Base-by-base conservation (phyloP, 345 rosid genomes). In the Physaria fendleri region DNA sequence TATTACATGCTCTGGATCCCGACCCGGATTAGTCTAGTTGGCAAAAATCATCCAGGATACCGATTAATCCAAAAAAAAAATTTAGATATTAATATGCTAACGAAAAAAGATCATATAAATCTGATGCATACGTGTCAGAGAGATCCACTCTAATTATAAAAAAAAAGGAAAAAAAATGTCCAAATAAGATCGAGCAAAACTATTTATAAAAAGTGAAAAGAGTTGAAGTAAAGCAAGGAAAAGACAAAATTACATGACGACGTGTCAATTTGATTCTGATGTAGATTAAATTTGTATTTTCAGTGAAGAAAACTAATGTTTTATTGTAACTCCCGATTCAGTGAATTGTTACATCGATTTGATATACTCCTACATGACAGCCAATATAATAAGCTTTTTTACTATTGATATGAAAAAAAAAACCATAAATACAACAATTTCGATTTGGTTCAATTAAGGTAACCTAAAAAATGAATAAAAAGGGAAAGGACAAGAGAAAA, bases 251-350 rank as follows among this genome's bases (percentile, higher is more conserved):
- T n/a, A 34, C 27, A 24, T 38, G 27, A 45, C n/a, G 62, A 69
- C 64, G 64, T 62, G 74, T 69, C 68, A 11, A 29, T 24, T 46
- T 62, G 12, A 54, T 45, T 54, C 35, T 29, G 54, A 16, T 29
- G 15, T 45, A 53, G 68, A 68, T 69, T 69, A 69, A 68, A 69
- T 69, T 53, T 61, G 49, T 42, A 50, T n/a, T n/a, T 60, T 54
- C 13, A n/a, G n/a, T 37, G 17, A 53, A 25, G 40, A 34, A 33
- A 32, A 35, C 41, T 43, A 8, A 28, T 23, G 25, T 40, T 13
- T 59, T n/a, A 42, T 27, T 22, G 9, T 43, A 34, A 68, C 23
- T 38, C 29, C 61, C 38, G n/a, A 39, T 47, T 55, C 64, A 55
- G 22, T 69, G 58, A 39, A 69, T 68, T 45, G 63, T 54, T 45